Evolutionary conservation across 495 filamentous ascomycete genomes (phyloP), one percentile per base, ranked within the genome.

Genomic region (Xylaria venustula): DNA sequence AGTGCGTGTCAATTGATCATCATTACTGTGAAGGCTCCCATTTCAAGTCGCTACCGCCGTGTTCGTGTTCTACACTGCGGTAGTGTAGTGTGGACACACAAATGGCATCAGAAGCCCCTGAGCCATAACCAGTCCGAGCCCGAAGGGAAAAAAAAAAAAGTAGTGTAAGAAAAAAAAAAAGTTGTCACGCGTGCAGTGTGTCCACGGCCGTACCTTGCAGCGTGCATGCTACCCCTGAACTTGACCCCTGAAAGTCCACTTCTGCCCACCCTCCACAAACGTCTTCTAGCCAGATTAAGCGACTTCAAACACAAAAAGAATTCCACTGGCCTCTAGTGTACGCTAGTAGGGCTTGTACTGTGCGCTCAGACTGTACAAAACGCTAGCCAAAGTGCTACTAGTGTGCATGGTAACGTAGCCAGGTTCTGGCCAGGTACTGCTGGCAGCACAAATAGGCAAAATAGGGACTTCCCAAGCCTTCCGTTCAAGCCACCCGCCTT

Each of bases 171-270:
- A 40, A 40, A 40, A 40, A 40, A 40, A 37, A 17, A 48, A 12
- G 4, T 26, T 36, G 54, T 57, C 54, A 57, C 54, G 54, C 41
- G 54, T 57, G 41, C 54, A 36, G 9, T 42, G 25, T 32, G 11
- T 36, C 54, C 54, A 36, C 52, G 37, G 37, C 57, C 57, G 58
- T 54, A 55, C 58, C 58, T 54, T 55, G 58, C 51, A 61, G 50
- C 50, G 14, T 54, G 58, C 58, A 61, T 49, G 19, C 26, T 11
- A 19, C 55, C 56, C 46, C 45, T 59, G 34, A 50, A 8, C 44
- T 19, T 12, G 19, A 41, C 23, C 56, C 45, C 46, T 51, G 46
- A 2, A 51, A 50, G 9, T n/a, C n/a, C n/a, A n/a, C n/a, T n/a
- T n/a, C n/a, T n/a, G n/a, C 25, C 45, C 56, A 14, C 45, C 46